Percentiles rank a stretch among this genome's conserved stretches.
These are phyloP conservation scores for Boletellus ananas DNA, from an alignment of 768 basidiomycete genomes.

Conservation along the genomic window DNA sequence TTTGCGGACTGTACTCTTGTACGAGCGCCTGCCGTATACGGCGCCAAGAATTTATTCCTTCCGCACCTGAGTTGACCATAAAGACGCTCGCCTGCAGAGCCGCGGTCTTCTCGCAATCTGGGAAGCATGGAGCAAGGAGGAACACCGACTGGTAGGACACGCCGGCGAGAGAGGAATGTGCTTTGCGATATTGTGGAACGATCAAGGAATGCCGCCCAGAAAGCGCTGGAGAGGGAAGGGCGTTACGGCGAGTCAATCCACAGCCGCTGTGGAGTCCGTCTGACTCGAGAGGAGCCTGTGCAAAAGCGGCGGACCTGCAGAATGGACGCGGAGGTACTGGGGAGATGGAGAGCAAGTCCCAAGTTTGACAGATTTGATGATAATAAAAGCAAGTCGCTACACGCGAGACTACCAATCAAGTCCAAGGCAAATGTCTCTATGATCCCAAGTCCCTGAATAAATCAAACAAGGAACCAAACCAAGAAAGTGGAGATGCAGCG, in stretches of 20 bases:
- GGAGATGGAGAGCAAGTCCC: too few species aligned
- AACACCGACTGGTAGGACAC: slow-evolving; percentile 58
- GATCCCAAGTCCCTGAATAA: too few species aligned
- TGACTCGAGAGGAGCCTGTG: background rate
- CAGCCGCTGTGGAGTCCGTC: background rate
- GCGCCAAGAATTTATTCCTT: slow-evolving; percentile 68
- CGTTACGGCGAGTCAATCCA: slow-evolving; percentile 49
- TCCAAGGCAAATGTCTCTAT: background rate
- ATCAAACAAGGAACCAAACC: too few species aligned
- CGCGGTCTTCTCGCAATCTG: slow-evolving; percentile 57
- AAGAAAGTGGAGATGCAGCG: too few species aligned
- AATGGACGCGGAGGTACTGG: too few species aligned
- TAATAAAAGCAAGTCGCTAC: background rate
- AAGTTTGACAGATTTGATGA: too few species aligned
- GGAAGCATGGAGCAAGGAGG: slow-evolving; percentile 58
- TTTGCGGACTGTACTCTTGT: slow-evolving; percentile 70
- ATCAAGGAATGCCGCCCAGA: slow-evolving; percentile 52
- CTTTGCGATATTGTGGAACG: slow-evolving; percentile 66
- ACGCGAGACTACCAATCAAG: background rate
- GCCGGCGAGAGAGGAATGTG: slow-evolving; percentile 49
- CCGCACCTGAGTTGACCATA: slow-evolving; percentile 82
- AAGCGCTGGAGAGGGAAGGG: slow-evolving; percentile 60
- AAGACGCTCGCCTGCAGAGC: slow-evolving; percentile 52
- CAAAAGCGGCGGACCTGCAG: too few species aligned
- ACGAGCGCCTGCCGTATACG: slow-evolving; percentile 66